These are phyloP conservation scores for Psilocybe cyanescens DNA, from an alignment of 768 basidiomycete species.

Conservation along the genomic window DNA sequence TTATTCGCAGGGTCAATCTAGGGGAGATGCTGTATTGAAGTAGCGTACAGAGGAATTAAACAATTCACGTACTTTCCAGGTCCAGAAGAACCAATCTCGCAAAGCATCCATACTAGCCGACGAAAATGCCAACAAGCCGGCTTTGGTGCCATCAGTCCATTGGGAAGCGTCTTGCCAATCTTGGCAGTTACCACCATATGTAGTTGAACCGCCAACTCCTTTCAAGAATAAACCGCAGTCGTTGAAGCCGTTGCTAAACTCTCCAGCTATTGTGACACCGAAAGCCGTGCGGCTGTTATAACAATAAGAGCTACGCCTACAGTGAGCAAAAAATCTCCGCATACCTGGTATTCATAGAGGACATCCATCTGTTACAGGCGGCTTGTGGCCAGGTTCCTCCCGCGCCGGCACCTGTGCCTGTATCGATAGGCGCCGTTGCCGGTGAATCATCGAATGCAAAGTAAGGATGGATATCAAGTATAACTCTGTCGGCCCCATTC, in stretches of 20 bases:
- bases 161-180: conserved; percentile 54
- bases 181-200: conserved; percentile 38
- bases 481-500: conserved; percentile 43
- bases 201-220: conserved; percentile 24
- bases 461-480: conserved; percentile 44
- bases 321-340: background rate
- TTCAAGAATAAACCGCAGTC: conserved; percentile 52
- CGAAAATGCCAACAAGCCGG: conserved; percentile 56
- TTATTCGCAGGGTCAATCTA: conserved; percentile 40
- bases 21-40: background rate
- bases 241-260: conserved; percentile 76
- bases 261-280: conserved; percentile 78
- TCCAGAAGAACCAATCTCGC: conserved; percentile 54
- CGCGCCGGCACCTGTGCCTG: conserved; percentile 37
- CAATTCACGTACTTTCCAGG: conserved; percentile 45
- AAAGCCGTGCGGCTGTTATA: conserved; percentile 48
- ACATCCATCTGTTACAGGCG: conserved; percentile 66
- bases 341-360: conserved; percentile 55
- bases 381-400: conserved; percentile 50
- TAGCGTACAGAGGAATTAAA: background rate
- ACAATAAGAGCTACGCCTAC: background rate
- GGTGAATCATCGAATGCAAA: conserved; percentile 50
- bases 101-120: conserved; percentile 51
- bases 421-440: conserved; percentile 38
- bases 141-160: conserved; percentile 48